Base-by-base conservation (phyloP, 2,329 filamentous ascomycete species). In the Botrytis squamosa region DNA sequence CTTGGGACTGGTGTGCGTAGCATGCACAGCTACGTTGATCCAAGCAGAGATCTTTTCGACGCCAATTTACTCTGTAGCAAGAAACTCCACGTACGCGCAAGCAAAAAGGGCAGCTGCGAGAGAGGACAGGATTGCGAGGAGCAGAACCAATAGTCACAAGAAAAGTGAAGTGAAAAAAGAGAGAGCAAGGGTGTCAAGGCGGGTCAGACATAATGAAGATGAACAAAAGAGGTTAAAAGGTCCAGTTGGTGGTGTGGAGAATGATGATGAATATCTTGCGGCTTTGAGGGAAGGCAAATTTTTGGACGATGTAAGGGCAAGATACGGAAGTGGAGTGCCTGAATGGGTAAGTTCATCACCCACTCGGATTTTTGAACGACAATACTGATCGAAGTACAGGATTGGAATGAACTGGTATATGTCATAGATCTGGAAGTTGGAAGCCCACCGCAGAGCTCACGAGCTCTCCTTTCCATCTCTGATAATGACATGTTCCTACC, bases 391-490 rank as follows among this genome's bases (percentile, higher is more conserved):
- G 12, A 42, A 59, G 6, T 18, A 55, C 44, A 75, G 73, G 74
- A 70, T 40, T 72, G 70, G 64, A 70, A 73, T 10, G 71, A 74
- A 40, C 52, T 74, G 4, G 29, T 71, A 14, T 74, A 75, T 36
- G 68, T 66, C 40, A 74, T 68, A n/a, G 42, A 74, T 36, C n/a
- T 75, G 12, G 44, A 49, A 16, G 42, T 74, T 25, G 75, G 75
- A 18, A 75, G 69, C 33, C 74, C 72, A n/a, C 62, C 72, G 7
- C 75, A 75, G 59, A 49, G 57, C 4, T 29, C 57, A n/a, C 38
- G 71, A 33, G 65, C 52, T 49, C 52, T 69, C 2, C 71, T 72
- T 16, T 72, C 71, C 14, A 68, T 72, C 18, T 72, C 71, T 8
- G 64, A 72, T 16, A 68, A 40, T 29, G 71, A 72, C 3, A 62